These are phyloP conservation scores for Quercus engelmannii DNA, from an alignment of 306 rosid species.

Conservation along the genomic window DNA sequence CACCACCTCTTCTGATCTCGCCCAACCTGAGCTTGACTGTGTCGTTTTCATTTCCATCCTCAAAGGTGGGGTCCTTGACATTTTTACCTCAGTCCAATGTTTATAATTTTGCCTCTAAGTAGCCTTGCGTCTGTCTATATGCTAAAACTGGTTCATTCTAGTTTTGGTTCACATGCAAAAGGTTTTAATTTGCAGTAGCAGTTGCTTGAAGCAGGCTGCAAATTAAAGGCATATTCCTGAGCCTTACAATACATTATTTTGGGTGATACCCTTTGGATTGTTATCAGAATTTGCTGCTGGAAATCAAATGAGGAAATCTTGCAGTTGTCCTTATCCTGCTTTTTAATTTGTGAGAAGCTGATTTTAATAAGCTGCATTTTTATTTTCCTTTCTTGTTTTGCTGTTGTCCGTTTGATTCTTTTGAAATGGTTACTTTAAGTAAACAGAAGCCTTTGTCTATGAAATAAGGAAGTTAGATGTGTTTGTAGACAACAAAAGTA, in stretches of 20 bases:
- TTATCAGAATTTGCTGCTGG: constrained; percentile 90
- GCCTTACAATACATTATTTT: constrained; percentile 47
- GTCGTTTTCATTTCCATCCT: too few relatives aligned
- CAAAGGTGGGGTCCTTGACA: too few relatives aligned
- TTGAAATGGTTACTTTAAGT: neutral
- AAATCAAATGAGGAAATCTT: constrained; percentile 80
- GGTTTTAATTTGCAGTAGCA: constrained; percentile 64
- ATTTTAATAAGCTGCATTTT: neutral
- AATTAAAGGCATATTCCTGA: constrained; percentile 47
- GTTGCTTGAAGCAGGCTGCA: constrained; percentile 88
- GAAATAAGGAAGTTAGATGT: neutral
- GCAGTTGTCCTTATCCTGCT: constrained; percentile 93
- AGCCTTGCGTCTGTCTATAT: too few relatives aligned
- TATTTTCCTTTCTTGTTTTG: neutral
- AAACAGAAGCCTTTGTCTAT: neutral
- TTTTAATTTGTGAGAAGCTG: constrained; percentile 8
- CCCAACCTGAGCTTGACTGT: too few relatives aligned
- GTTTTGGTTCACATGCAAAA: neutral
- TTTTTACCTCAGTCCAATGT: too few relatives aligned
- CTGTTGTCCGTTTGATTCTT: neutral
- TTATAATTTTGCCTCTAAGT: too few relatives aligned
- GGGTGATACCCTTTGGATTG: constrained; percentile 91
- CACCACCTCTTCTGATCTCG: too few relatives aligned
- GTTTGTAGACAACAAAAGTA: neutral
- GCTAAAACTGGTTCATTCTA: neutral